Evolutionary conservation across 2,329 filamentous ascomycete species (phyloP).

Genomic region (Purpureocillium takamizusanense): DNA sequence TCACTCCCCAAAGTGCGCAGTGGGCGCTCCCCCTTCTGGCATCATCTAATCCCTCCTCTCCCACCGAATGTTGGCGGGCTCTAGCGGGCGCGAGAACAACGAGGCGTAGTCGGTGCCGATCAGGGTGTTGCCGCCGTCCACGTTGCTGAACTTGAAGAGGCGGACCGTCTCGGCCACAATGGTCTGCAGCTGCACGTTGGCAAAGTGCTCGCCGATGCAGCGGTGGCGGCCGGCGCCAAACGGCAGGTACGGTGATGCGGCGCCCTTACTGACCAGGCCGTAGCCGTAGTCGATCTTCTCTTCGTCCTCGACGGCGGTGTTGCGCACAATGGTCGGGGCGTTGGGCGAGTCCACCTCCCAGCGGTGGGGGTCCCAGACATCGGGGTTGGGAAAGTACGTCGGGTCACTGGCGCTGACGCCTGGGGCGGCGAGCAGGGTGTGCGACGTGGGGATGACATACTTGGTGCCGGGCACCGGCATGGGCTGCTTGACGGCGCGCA

Average conservation of each 20-base stretch:
- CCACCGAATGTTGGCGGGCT: conserved; percentile 66
- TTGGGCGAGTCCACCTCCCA: conserved; percentile 64
- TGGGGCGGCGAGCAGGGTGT: conserved; percentile 76
- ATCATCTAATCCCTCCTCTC: conserved; percentile 49
- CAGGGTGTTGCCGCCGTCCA: conserved; percentile 60
- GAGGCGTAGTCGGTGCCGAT: conserved; percentile 61
- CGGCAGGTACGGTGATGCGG: conserved; percentile 81
- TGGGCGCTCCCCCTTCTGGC: no score
- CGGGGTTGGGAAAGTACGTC: conserved; percentile 72
- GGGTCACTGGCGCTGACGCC: conserved; percentile 68
- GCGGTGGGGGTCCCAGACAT: conserved; percentile 81
- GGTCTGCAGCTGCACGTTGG: conserved; percentile 83
- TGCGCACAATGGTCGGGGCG: conserved; percentile 35
- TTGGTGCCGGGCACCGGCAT: conserved; percentile 77
- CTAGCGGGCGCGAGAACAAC: conserved; percentile 64
- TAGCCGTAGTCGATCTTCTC: conserved; percentile 91
- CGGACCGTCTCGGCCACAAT: conserved; percentile 72
- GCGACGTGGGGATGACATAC: conserved; percentile 71
- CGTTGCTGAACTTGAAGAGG: conserved; percentile 69
- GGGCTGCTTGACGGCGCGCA: conserved; percentile 84
- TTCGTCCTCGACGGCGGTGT: conserved; percentile 47
- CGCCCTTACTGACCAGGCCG: conserved; percentile 84
- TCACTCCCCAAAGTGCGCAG: background rate
- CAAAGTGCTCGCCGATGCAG: conserved; percentile 96
- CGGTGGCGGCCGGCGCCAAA: conserved; percentile 90